phyloP scores from a whole-genome alignment of 495 filamentous ascomycete genomes.

The Lasiosphaeria ovina region DNA sequence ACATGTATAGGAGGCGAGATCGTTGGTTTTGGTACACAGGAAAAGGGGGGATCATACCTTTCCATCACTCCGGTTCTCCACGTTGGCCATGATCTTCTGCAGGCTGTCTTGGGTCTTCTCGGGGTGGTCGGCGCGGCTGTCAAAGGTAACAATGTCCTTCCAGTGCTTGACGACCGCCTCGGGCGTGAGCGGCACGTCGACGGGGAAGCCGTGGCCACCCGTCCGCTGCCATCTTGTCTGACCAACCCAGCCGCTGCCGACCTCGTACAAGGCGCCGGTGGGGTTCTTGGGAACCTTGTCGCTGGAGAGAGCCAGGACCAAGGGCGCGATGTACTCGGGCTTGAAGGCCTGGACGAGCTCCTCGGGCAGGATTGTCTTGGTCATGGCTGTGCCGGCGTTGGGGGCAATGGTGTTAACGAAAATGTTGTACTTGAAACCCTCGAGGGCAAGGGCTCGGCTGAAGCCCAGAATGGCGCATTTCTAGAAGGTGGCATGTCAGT shows the following conservation, averaged over 20 bases:
- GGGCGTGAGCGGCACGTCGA: slow-evolving; percentile 82
- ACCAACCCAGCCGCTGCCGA: slow-evolving; percentile 91
- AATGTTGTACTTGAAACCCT: slow-evolving; percentile 98
- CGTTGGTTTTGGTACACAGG: slow-evolving; percentile 7
- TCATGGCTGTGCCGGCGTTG: slow-evolving; percentile 97
- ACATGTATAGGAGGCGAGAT: slow-evolving; percentile 23
- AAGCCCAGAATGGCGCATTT: slow-evolving; percentile 96
- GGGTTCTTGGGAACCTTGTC: slow-evolving; percentile 81
- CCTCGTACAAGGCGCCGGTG: slow-evolving; percentile 92
- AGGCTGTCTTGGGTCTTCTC: slow-evolving; percentile 72
- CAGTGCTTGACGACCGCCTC: slow-evolving; percentile 79
- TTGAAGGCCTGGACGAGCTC: slow-evolving; percentile 99
- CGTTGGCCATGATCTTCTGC: slow-evolving; percentile 88
- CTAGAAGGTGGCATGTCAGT: slow-evolving; percentile 28
- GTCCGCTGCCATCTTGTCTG: slow-evolving; percentile 92
- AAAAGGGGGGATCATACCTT: slow-evolving; percentile 45
- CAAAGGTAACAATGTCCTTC: slow-evolving; percentile 80
- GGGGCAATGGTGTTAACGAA: slow-evolving; percentile 97
- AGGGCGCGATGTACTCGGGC: slow-evolving; percentile 94
- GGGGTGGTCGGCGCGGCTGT: slow-evolving; percentile 87
- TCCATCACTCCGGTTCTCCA: slow-evolving; percentile 65
- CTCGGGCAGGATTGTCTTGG: slow-evolving; percentile 89
- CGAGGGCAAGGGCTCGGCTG: slow-evolving; percentile 86
- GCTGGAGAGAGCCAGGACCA: slow-evolving; percentile 84
- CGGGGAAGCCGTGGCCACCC: slow-evolving; percentile 88